Evolutionary conservation across 2,329 filamentous ascomycete species (phyloP).

Genomic region (Aspergillus vadensis): DNA sequence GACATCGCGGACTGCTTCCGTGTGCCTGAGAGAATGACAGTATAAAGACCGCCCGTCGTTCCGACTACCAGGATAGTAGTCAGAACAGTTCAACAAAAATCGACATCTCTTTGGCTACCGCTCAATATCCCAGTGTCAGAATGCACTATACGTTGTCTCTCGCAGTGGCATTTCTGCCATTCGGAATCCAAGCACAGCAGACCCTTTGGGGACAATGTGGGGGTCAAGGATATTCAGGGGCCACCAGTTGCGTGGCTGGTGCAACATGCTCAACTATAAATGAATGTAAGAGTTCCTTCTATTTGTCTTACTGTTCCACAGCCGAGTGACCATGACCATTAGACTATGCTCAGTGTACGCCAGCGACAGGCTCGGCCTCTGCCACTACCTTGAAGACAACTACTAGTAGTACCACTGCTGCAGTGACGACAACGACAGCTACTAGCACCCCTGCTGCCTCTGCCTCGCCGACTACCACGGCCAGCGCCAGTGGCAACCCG

Average conservation of each 20-base stretch:
- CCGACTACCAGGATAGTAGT: not conserved
- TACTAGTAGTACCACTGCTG: not conserved
- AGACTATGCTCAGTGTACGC: conserved; percentile 4
- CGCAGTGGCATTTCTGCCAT: not conserved
- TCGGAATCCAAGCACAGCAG: not conserved
- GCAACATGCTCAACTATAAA: not conserved
- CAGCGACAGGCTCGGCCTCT: not conserved
- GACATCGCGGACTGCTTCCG: not conserved
- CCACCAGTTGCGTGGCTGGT: not conserved
- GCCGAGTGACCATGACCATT: not conserved
- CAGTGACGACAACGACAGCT: not conserved
- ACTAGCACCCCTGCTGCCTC: not conserved
- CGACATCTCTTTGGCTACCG: not conserved
- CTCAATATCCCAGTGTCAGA: not conserved
- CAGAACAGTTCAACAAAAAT: not conserved
- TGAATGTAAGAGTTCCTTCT: not conserved
- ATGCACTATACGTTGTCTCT: not conserved
- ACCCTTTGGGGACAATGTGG: conserved; percentile 1
- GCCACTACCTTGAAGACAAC: conserved; percentile 3
- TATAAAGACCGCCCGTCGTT: not conserved
- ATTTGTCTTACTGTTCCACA: too few species aligned
- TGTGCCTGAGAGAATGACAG: not conserved
- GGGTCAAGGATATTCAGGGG: not conserved
- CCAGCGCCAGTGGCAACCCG: conserved; percentile 50
- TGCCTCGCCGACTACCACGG: conserved; percentile 18